phyloP scores from a whole-genome alignment of 1,139 yeast species.

The Geotrichum macrosporum region DNA sequence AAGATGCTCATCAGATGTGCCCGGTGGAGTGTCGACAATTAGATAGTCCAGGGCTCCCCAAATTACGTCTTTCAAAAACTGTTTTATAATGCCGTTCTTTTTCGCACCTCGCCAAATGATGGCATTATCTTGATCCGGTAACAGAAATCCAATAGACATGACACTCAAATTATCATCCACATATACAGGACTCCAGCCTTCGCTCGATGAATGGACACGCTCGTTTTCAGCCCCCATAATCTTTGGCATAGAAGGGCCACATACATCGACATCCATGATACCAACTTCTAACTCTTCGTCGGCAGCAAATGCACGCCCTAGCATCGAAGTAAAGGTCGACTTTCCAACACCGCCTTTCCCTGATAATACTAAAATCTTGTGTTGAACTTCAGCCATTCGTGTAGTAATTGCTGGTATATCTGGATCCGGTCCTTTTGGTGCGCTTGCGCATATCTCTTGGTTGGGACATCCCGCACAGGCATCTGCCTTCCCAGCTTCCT shows the following conservation, averaged over 20 bases:
- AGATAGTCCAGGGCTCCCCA: slow-evolving; percentile 94
- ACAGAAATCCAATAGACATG: slow-evolving; percentile 93
- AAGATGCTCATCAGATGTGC: slow-evolving; percentile 95
- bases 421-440: slow-evolving; percentile 95
- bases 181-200: slow-evolving; percentile 97
- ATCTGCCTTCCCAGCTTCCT: slow-evolving; percentile 85
- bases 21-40: slow-evolving; percentile 96
- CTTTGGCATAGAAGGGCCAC: slow-evolving; percentile 94
- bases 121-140: slow-evolving; percentile 91
- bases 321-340: slow-evolving; percentile 90
- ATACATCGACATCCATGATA: slow-evolving; percentile 93
- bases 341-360: slow-evolving; percentile 99
- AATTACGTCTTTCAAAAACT: slow-evolving; percentile 88
- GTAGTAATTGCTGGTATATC: slow-evolving; percentile 76
- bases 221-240: slow-evolving; percentile 94
- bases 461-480: slow-evolving; percentile 96
- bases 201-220: slow-evolving; percentile 77
- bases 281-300: slow-evolving; percentile 87
- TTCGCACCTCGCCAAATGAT: slow-evolving; percentile 97
- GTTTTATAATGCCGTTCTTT: slow-evolving; percentile 88
- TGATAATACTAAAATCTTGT: slow-evolving; percentile 78
- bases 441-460: slow-evolving; percentile 78
- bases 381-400: slow-evolving; percentile 64
- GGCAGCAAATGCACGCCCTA: slow-evolving; percentile 92
- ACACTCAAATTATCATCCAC: slow-evolving; percentile 92